Base-by-base conservation (phyloP, 2,329 filamentous ascomycete species). In the Chaetomium globosum region DNA sequence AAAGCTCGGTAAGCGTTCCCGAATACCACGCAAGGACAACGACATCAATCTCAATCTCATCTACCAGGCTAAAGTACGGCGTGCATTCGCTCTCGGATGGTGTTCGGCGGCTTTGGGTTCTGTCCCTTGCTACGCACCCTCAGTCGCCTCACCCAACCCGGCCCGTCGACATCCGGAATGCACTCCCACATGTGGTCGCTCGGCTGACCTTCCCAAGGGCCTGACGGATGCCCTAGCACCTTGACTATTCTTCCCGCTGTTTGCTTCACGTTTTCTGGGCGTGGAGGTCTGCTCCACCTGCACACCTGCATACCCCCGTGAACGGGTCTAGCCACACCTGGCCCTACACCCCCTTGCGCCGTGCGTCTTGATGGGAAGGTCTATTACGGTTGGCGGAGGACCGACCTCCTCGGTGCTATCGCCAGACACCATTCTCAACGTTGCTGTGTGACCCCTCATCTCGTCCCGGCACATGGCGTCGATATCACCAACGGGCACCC, bases 401-500 rank as follows among this genome's bases (percentile, higher is more conserved):
- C 26, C 26, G 26, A n/a, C 16, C 30, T 23, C 13, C 30, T 30
- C 51, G 19, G 19, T 30, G 43, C 1, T 26, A 19, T 28, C 31
- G 51, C 62, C 21, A 30, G 21, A 26, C 30, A 19, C 19, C 39
- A n/a, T 26, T 46, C 57, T 43, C 52, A 8, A 55, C 28, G 30
- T 54, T 23, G 54, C n/a, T 23, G 30, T 53, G 58, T 39, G 10
- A 39, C 28, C 23, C 30, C 46, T 46, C 57, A 13, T 23, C 9
- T 21, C 12, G 21, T 26, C 46, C 43, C 30, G 21, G 46, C 39
- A 56, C 30, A 55, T 64, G 62, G 56, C 49, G 62, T 59, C 62
- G 51, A 59, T 64, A 64, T 64, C 56, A 64, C 62, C 62, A 64
- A 64, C 62, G 23, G 58, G 43, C 49, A 55, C 36, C 36, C 28